These are phyloP conservation scores for Apodospora peruviana DNA, from an alignment of 495 filamentous ascomycete species.

Conservation along the genomic window DNA sequence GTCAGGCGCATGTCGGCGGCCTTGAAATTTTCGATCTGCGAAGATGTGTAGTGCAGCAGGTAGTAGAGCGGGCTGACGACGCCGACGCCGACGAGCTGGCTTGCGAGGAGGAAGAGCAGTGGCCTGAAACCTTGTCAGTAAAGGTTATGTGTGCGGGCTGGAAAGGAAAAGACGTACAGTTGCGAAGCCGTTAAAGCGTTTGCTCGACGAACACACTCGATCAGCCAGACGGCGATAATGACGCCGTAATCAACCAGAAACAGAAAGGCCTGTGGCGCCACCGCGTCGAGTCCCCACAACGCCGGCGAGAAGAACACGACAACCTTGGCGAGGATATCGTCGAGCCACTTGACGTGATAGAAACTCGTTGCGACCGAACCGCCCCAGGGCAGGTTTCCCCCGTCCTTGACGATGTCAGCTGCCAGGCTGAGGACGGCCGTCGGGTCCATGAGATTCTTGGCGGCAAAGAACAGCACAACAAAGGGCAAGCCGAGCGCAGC, in stretches of 20 bases:
- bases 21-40: constrained; percentile 6
- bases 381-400: no score
- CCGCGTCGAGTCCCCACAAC: constrained; percentile 11
- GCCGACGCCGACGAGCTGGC: constrained; percentile 18
- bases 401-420: no score
- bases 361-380: no score
- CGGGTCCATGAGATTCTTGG: no score
- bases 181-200: constrained; percentile 7
- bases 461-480: no score
- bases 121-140: constrained; percentile 9
- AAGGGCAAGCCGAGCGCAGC: no score
- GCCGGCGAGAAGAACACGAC: constrained; percentile 19
- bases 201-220: constrained; percentile 12
- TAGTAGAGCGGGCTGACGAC: constrained; percentile 13
- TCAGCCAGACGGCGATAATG: constrained; percentile 13
- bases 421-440: no score
- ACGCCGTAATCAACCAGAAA: constrained; percentile 16
- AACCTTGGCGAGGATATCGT: background rate
- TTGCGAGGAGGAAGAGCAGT: constrained; percentile 6
- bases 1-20: constrained; percentile 8
- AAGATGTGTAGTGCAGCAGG: constrained; percentile 13
- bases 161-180: constrained; percentile 6
- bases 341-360: background rate
- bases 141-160: background rate
- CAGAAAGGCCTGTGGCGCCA: constrained; percentile 8